These are phyloP conservation scores for Rhizodiscina lignyota DNA, from an alignment of 495 filamentous ascomycete species.

Conservation along the genomic window DNA sequence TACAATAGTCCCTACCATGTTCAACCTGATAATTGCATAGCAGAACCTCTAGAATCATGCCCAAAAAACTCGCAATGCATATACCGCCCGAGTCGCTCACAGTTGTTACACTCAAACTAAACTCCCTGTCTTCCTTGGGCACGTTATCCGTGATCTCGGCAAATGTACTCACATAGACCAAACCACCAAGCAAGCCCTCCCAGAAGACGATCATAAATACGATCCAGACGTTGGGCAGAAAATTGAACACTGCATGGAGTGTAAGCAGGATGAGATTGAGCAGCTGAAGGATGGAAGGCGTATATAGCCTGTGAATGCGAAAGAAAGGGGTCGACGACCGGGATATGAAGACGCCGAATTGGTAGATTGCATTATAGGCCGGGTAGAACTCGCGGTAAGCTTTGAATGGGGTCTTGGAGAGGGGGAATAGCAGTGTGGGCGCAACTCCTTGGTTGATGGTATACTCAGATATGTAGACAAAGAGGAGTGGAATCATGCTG, in stretches of 20 bases:
- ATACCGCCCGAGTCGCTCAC: conserved; percentile 89
- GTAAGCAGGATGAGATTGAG: conserved; percentile 59
- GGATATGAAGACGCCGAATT: conserved; percentile 84
- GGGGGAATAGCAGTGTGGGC: conserved; percentile 76
- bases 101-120: conserved; percentile 73
- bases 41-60: conserved; percentile 68
- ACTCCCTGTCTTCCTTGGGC: conserved; percentile 62
- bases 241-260: conserved; percentile 56
- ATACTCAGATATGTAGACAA: conserved; percentile 93
- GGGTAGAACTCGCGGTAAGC: conserved; percentile 82
- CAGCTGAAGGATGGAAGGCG: conserved; percentile 71
- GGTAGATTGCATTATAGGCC: conserved; percentile 84
- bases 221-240: conserved; percentile 68
- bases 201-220: conserved; percentile 80
- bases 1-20: conserved; percentile 63
- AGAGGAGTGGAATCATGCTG: conserved; percentile 76
- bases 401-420: conserved; percentile 55
- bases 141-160: conserved; percentile 78
- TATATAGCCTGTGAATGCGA: conserved; percentile 63
- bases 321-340: conserved; percentile 79
- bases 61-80: conserved; percentile 70
- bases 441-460: conserved; percentile 89
- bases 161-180: conserved; percentile 92
- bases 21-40: conserved; percentile 69
- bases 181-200: conserved; percentile 81